Base-by-base conservation (phyloP, 257 asterid species). In the Plantago elongata region DNA sequence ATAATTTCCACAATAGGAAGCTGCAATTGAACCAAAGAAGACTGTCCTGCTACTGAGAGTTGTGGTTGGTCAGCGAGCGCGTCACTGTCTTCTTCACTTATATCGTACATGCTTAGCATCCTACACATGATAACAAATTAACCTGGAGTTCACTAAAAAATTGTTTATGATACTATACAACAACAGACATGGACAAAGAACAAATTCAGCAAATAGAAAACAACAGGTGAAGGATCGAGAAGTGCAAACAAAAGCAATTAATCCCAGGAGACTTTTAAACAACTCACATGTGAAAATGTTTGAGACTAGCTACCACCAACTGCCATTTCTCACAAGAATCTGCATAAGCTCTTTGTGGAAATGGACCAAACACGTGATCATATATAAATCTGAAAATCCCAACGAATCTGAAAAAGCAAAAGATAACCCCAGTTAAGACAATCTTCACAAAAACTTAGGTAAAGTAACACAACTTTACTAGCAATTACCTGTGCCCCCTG, bases 311-410 rank as follows among this genome's bases (percentile, higher is more conserved):
- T 73, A 86, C 77, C 70, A 82, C 94, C 63, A 93, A 77, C 72
- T 89, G 87, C 99, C 99, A 89, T 83, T 89, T 93, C 76, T 93
- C 97, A 75, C 81, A 82, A 66, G 84, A 94, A 80, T 89, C 94
- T 9, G 92, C 80, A 69, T 87, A 93, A 59, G 99, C 99, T 77
- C 99, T 82, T 70, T 89, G 99, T 1, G 96, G 97, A 74, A 89
- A 93, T 68, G 99, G 97, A 62, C 96, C 86, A 75, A 89, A 93
- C 63, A 89, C 96, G 68, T 93, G 95, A 60, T 93, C 97, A 80
- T 81, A 80, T 63, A 93, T 79, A 75, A 93, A 93, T 72, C 87
- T 82, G 88, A 89, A 93, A 74, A 93, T 93, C 75, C 99, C 97
- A 72, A 87, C 79, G 74, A 89, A 93, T 78, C 99, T 93, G 90